Base-by-base conservation (phyloP, 2,329 filamentous ascomycete species). In the Dendrostoma leiphaemia region DNA sequence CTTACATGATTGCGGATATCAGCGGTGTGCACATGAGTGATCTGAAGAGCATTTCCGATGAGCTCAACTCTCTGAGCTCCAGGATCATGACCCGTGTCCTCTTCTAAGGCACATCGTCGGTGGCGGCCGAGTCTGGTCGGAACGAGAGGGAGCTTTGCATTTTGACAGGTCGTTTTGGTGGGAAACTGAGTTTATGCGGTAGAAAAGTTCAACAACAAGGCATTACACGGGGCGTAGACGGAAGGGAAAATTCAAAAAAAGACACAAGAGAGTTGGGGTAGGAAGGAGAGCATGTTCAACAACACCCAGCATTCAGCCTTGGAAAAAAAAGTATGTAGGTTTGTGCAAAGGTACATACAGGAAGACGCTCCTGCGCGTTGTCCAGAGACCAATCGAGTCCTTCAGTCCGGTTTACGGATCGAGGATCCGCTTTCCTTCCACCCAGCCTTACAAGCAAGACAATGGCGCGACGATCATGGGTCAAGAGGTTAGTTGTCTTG, bases 1-100 rank as follows among this genome's bases (percentile, higher is more conserved):
- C 94, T 19, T 99, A 99, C 70, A 79, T 99, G 59, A 97, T 99
- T 92, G 94, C 94, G 7, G 94, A 99, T 75, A 89, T 99, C 65
- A 96, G 91, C 74, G 84, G 89, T 59, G 91, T 97, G 63, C 85
- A 88, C 65, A 81, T 83, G 48, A 79, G 79, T 37, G 88, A 96
- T 66, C 91, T 97, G 69, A 92, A 90, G 74, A 86, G 91, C 57
- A 84, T 99, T 51, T 91, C 88, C 62, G 88, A 93, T 62, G 86
- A 81, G 65, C 79, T 99, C 35, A 91, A 97, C 71, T 82, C 81
- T 56, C 79, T 97, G 59, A 85, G 80, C 72, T 92, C 89, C 90
- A 81, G 78, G 87, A 54, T 54, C 24, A 48, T 59, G 58, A 60
- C 58, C 12, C 58, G 58, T 15, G 49, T 60, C n/a, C 47, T 60